Evolutionary conservation across 768 basidiomycete genomes (phyloP), one percentile per base, ranked within the genome.

Genomic region (Sporobolomyces roseus): DNA sequence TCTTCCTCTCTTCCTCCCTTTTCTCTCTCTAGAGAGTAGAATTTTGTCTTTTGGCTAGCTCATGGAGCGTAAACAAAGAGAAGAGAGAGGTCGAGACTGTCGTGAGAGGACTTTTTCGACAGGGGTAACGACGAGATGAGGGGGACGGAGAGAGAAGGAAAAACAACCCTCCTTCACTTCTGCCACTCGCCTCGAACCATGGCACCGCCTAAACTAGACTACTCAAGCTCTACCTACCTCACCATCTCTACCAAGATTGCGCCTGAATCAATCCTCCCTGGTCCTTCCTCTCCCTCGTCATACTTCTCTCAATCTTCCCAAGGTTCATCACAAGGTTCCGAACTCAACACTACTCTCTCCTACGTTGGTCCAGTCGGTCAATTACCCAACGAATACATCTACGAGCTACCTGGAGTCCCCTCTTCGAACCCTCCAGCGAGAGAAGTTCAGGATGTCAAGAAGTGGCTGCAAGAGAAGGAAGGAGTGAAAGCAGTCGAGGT

Each of bases 291-390:
- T 4, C 30, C 58, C 7, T 3, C 58, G 3, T 33, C 45, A 3
- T 48, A 43, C 29, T 46, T 16, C 30, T 60, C 56, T 29, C 41
- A 46, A 29, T 45, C 71, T 77, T 60, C 58, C 23, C 58, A 60
- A 48, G 58, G 38, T 5, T 78, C 45, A 14, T 35, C 58, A 8
- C 17, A 19, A 33, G 19, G 10, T 4, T 45, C 38, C 23, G 56
- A 58, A 7, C 25, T 25, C 56, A 21, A 35, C 19, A 45, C 6
- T 16, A 2, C 38, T 8, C 56, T 60, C 32, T 33, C 43, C 16
- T 60, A 60, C 58, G 58, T 60, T 17, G 58, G 58, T 1, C 27
- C 45, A 33, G 58, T 60, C 16, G 58, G 58, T 12, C 10, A 46
- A 48, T 32, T 60, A 8, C 19, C 58, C 10, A 25, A 60, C 58